These are phyloP conservation scores for Parastagonospora avenae DNA, from an alignment of 2,329 filamentous ascomycete genomes.

Conservation along the genomic window DNA sequence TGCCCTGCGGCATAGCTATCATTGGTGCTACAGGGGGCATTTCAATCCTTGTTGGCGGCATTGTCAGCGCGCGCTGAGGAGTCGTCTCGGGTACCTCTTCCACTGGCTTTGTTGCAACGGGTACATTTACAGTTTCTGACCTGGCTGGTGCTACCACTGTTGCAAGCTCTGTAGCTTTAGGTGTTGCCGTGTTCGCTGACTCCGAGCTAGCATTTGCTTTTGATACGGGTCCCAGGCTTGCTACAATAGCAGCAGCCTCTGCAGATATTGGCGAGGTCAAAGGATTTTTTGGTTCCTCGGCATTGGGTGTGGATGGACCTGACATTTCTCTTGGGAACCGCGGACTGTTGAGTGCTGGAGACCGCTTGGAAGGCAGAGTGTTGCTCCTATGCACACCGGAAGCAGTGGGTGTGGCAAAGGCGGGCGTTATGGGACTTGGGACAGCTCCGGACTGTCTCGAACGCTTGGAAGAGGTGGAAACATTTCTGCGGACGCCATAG, in stretches of 20 bases:
- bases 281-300: constrained; percentile 34
- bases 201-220: constrained; percentile 7
- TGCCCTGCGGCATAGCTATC: constrained; percentile 25
- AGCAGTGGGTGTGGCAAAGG: constrained; percentile 46
- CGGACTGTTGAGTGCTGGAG: constrained; percentile 64
- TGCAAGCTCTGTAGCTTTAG: constrained; percentile 5
- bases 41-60: constrained; percentile 30
- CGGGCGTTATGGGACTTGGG: constrained; percentile 63
- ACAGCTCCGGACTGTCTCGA: constrained; percentile 76
- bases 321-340: constrained; percentile 51
- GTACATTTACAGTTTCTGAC: not conserved
- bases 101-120: constrained; percentile 6
- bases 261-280: constrained; percentile 22
- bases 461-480: constrained; percentile 88
- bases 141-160: constrained; percentile 3
- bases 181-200: not conserved
- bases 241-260: constrained; percentile 11
- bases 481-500: constrained; percentile 80
- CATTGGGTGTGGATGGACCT: constrained; percentile 57
- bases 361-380: constrained; percentile 89
- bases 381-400: constrained; percentile 78
- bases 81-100: constrained; percentile 9
- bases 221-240: constrained; percentile 12
- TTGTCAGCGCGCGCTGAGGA: constrained; percentile 22
- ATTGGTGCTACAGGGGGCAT: constrained; percentile 23